Conservation (phyloP, 2,329 filamentous ascomycete species). For the Tympanopsis confertula region DNA sequence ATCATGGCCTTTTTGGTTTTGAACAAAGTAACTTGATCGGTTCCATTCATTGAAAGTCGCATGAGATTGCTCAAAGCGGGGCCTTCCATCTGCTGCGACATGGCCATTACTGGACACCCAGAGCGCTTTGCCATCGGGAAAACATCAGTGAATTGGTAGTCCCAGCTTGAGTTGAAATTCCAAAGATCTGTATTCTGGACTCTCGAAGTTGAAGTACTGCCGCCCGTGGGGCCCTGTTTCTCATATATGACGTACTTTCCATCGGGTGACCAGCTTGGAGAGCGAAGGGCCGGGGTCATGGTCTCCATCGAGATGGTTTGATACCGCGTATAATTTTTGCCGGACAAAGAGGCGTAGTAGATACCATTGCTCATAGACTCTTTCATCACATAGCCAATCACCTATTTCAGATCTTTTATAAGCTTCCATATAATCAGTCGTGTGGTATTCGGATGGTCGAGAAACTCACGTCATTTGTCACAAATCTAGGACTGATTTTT, state of each 20-base stretch:
- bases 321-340: no score
- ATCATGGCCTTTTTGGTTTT: conserved; percentile 14
- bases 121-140: conserved; percentile 27
- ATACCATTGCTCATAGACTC: conserved; percentile 13
- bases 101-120: conserved; percentile 20
- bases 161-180: conserved; percentile 24
- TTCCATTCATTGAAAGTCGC: conserved; percentile 16
- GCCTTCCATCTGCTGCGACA: no score
- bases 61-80: conserved; percentile 25
- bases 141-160: conserved; percentile 29
- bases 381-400: conserved; percentile 15
- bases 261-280: conserved; percentile 19
- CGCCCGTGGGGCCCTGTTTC: conserved; percentile 12
- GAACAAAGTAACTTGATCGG: no score
- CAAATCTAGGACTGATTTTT: conserved; percentile 15
- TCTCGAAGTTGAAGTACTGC: no score
- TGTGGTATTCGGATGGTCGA: no score
- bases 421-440: no score
- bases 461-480: no score
- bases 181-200: conserved; percentile 21
- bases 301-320: no score
- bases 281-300: no score
- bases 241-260: conserved; percentile 12
- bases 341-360: conserved; percentile 10
- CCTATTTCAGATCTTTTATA: conserved; percentile 5